Evolutionary conservation across 2,329 filamentous ascomycete species (phyloP).

Genomic region (Colletotrichum tamarilloi): DNA sequence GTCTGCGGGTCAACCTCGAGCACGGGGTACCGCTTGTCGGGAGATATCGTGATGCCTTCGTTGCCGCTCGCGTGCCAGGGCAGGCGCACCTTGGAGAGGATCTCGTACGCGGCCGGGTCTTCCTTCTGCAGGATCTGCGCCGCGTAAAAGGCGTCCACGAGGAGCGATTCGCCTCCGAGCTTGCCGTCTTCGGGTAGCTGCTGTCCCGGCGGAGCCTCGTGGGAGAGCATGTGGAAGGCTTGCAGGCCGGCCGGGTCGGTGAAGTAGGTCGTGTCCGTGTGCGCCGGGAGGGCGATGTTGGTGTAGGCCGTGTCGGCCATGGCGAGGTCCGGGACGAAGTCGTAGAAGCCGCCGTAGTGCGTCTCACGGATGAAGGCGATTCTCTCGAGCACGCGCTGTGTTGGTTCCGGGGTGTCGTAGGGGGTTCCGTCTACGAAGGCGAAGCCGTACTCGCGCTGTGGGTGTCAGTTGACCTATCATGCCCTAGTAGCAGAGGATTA

Average conservation of each 20-base stretch:
- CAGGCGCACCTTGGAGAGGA: conserved; percentile 68
- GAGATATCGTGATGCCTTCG: conserved; percentile 81
- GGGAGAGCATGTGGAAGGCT: conserved; percentile 90
- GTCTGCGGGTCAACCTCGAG: conserved; percentile 66
- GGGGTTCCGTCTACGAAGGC: conserved; percentile 81
- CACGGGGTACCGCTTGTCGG: conserved; percentile 77
- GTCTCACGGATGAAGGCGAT: conserved; percentile 91
- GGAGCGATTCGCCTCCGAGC: conserved; percentile 79
- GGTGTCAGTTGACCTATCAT: conserved; percentile 16
- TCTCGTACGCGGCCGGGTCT: conserved; percentile 65
- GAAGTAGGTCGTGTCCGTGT: conserved; percentile 98
- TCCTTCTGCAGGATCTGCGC: conserved; percentile 69
- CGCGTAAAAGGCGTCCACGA: conserved; percentile 88
- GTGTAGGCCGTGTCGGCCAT: conserved; percentile 95
- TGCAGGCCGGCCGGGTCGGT: conserved; percentile 91
- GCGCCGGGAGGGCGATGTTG: conserved; percentile 81
- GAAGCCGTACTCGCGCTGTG: conserved; percentile 76
- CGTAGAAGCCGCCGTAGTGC: conserved; percentile 84
- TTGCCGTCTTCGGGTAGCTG: conserved; percentile 36
- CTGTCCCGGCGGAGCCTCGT: conserved; percentile 66
- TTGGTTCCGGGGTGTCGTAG: conserved; percentile 72
- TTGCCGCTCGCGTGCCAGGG: conserved; percentile 93
- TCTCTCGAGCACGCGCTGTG: conserved; percentile 78
- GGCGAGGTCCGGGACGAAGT: conserved; percentile 90
- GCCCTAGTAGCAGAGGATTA: neutral